Percentiles rank a stretch among this genome's conserved stretches.
Conservation (phyloP, 2,329 filamentous ascomycete species). For the Alternaria angustiovoidea region DNA sequence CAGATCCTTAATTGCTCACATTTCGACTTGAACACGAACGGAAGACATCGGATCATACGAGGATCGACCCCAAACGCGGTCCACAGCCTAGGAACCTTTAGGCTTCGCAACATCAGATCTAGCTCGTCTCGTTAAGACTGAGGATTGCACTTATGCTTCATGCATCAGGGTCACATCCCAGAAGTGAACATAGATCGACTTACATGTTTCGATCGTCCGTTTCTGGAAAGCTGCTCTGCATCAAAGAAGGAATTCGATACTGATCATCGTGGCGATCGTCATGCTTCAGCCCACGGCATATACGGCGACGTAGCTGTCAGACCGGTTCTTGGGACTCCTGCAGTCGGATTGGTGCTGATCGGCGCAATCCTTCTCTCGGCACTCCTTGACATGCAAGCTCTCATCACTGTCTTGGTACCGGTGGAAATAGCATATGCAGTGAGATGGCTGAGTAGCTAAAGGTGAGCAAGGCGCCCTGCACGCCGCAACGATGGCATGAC, state of each 20-base stretch:
- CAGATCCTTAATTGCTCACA: neutral
- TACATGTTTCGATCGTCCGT: neutral
- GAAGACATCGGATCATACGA: neutral
- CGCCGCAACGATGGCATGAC: slow-evolving; percentile 9
- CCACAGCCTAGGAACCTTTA: neutral
- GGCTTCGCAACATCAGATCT: neutral
- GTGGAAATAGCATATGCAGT: neutral
- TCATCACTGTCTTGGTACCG: neutral
- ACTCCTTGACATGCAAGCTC: neutral
- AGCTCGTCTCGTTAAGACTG: neutral
- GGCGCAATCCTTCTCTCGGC: slow-evolving; percentile 1
- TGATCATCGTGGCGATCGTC: slow-evolving; percentile 16
- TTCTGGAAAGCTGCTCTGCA: slow-evolving; percentile 6
- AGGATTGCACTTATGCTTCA: slow-evolving; percentile 8
- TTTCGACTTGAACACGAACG: slow-evolving; percentile 1
- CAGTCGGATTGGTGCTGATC: slow-evolving; percentile 6
- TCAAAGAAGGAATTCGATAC: slow-evolving; percentile 13
- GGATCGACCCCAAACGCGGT: neutral
- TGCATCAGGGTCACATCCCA: slow-evolving; percentile 7
- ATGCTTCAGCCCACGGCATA: slow-evolving; percentile 3
- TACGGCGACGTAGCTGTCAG: slow-evolving; percentile 12
- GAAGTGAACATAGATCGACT: neutral
- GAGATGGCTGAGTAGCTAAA: slow-evolving; percentile 8
- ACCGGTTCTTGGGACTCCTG: slow-evolving; percentile 10
- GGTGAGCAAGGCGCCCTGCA: slow-evolving; percentile 10